Conservation (phyloP, 1,284 basidiomycete genomes). For the Farysia itapuensis region DNA sequence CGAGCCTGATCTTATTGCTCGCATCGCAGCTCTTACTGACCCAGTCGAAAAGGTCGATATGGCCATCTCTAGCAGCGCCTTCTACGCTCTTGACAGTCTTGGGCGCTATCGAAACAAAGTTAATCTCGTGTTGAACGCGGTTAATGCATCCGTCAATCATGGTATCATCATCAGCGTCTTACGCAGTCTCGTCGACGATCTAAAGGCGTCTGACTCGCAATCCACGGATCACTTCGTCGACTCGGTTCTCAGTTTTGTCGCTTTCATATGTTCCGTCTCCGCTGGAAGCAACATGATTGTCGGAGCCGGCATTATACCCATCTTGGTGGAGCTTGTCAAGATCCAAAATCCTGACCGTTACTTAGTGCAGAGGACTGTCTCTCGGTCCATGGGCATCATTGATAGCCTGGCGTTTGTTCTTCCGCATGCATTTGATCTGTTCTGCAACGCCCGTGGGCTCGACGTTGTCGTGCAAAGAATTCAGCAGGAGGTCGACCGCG, state of each 20-base stretch:
- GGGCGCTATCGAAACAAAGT: constrained; percentile 80
- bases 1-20: constrained; percentile 77
- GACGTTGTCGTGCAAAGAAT: constrained; percentile 82
- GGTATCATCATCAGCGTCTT: constrained; percentile 66
- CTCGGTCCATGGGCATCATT: constrained; percentile 77
- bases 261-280: constrained; percentile 79
- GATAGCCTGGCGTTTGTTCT: constrained; percentile 90
- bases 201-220: constrained; percentile 62
- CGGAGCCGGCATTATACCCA: constrained; percentile 89
- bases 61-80: constrained; percentile 71
- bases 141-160: constrained; percentile 95
- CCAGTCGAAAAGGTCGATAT: constrained; percentile 29
- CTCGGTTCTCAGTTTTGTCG: constrained; percentile 76
- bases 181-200: constrained; percentile 37
- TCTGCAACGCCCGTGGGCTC: constrained; percentile 81
- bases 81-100: constrained; percentile 86
- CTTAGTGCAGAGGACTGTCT: constrained; percentile 54
- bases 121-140: constrained; percentile 82
- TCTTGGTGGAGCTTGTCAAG: constrained; percentile 64
- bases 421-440: constrained; percentile 82
- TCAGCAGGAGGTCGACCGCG: constrained; percentile 62
- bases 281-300: constrained; percentile 89
- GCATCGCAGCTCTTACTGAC: constrained; percentile 45
- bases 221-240: constrained; percentile 64
- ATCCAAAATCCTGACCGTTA: constrained; percentile 32